Conservation (phyloP, 257 asterid genomes). For the Dorcoceras hygrometricum region DNA sequence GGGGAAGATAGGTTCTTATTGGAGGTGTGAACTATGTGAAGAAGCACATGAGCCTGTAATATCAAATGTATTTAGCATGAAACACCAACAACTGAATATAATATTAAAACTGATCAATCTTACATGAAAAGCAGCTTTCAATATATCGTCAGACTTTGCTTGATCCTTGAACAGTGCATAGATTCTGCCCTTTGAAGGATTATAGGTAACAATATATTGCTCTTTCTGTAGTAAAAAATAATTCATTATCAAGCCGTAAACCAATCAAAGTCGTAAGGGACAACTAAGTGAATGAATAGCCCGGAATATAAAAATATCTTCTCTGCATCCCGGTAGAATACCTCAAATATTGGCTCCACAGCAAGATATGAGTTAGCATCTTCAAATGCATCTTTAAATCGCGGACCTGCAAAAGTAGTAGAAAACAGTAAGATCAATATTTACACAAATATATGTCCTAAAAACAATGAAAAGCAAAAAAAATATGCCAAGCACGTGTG, state of each 20-base stretch:
- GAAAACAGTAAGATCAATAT: constrained; percentile 17
- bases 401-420: constrained; percentile 58
- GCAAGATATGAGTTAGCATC: constrained; percentile 81
- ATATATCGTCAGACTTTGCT: constrained; percentile 93
- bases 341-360: constrained; percentile 91
- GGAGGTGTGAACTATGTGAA: constrained; percentile 67
- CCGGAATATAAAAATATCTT: constrained; percentile 15
- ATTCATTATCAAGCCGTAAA: constrained; percentile 12
- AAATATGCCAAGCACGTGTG: constrained; percentile 5
- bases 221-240: constrained; percentile 62
- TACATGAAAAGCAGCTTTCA: constrained; percentile 97
- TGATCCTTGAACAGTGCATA: constrained; percentile 91
- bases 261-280: constrained; percentile 3
- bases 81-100: constrained; percentile 13
- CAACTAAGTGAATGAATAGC: constrained; percentile 20
- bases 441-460: constrained; percentile 14
- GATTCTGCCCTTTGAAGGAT: constrained; percentile 75
- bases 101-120: constrained; percentile 35
- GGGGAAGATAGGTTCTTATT: constrained; percentile 41
- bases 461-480: constrained; percentile 7
- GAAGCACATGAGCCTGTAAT: constrained; percentile 91
- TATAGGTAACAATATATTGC: constrained; percentile 72
- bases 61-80: constrained; percentile 30
- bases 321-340: constrained; percentile 29
- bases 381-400: constrained; percentile 96